Evolutionary conservation across 768 basidiomycete species (phyloP).

Genomic region (Leccinum aurantiacum): DNA sequence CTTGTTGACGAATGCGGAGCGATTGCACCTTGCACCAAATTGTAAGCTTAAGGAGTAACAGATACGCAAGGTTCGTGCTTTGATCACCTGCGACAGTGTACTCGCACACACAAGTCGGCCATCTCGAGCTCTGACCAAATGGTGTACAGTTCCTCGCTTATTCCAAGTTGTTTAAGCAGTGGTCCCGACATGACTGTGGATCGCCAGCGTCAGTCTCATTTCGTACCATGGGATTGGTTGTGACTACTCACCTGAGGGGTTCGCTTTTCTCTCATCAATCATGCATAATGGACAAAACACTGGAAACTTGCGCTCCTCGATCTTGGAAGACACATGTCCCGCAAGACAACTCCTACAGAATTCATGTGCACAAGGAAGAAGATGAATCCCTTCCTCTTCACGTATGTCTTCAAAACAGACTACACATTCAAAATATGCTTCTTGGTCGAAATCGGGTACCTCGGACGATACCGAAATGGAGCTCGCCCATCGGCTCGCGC

Average conservation of each 20-base stretch:
- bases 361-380: conserved; percentile 44
- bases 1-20: conserved; percentile 50
- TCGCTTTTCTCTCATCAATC: conserved; percentile 30
- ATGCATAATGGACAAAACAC: conserved; percentile 61
- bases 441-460: conserved; percentile 7
- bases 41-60: not conserved
- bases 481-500: not conserved
- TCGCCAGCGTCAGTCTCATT: not conserved
- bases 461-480: conserved; percentile 1
- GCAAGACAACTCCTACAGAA: conserved; percentile 56
- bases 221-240: not conserved
- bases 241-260: conserved; percentile 34
- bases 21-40: conserved; percentile 43
- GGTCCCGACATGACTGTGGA: conserved; percentile 39
- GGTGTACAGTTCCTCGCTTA: conserved; percentile 42
- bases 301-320: conserved; percentile 54
- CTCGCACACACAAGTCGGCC: conserved; percentile 38
- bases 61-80: not conserved
- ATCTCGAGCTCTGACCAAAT: conserved; percentile 49
- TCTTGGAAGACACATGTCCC: conserved; percentile 42
- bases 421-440: conserved; percentile 44
- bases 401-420: conserved; percentile 54
- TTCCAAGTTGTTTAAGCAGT: conserved; percentile 39
- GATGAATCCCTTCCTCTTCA: conserved; percentile 41
- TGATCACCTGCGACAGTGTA: conserved; percentile 50